Base-by-base conservation (phyloP, 305 asterid species). In the Fraxinus baroniana region DNA sequence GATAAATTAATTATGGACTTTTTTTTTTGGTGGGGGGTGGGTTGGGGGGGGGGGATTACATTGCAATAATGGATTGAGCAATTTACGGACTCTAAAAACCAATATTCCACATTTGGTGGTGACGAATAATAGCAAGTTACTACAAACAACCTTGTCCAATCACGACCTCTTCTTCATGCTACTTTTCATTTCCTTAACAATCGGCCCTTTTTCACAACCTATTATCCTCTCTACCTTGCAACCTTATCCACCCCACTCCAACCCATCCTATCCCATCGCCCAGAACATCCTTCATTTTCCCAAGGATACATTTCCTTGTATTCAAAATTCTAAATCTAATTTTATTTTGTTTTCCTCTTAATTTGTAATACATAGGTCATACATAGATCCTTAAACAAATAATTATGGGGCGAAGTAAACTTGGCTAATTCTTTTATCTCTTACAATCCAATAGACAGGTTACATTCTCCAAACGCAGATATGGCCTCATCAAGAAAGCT, bases 401-500 rank as follows among this genome's bases (percentile, higher is more conserved):
- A 41, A 85, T 28, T 28, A 93, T 93, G 97, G 97, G 97, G 13
- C 87, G 97, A 55, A 90, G 92, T 80, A 93, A 93, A 81, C 92
- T n/a, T n/a, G n/a, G n/a, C n/a, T n/a, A n/a, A n/a, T n/a, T n/a
- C n/a, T n/a, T n/a, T n/a, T n/a, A n/a, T n/a, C n/a, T n/a, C n/a
- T n/a, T n/a, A n/a, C n/a, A n/a, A n/a, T n/a, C n/a, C n/a, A n/a
- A 91, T 46, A 86, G 92, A 64, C 95, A 91, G 79, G 97, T 91
- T 46, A 93, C 97, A 0, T 93, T 90, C 86, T 91, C 94, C 46
- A 93, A 93, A 81, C 92, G 97, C 17, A 88, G 95, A 85, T 90
- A 91, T 84, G 97, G 97, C 1, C 91, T 93, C 74, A 92, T 93
- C 3, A 93, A 93, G 52, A 93, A 93, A 68, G 95, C 95, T 37